A percentile compares a stretch with the other conserved stretches of the same genome.
These are phyloP conservation scores for Gremmenia infestans DNA, from an alignment of 2,329 filamentous ascomycete genomes.

Conservation along the genomic window DNA sequence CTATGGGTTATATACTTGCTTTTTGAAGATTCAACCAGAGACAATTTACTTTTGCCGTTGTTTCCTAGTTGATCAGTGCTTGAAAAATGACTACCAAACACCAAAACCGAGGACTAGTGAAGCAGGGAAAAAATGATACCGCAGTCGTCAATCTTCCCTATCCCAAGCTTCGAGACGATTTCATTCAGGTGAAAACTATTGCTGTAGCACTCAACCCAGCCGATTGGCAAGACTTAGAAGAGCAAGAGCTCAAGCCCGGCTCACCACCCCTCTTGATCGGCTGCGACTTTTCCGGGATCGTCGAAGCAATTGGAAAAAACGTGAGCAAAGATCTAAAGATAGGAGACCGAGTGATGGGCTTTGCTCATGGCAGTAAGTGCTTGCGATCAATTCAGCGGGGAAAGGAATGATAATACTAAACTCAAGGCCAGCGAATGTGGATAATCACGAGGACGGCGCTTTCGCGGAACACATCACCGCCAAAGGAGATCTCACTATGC, in stretches of 20 bases:
- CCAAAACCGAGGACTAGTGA: background rate
- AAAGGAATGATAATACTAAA: background rate
- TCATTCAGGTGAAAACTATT: slow-evolving; percentile 22
- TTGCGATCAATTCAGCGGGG: background rate
- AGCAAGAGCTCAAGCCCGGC: slow-evolving; percentile 7
- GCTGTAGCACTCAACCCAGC: slow-evolving; percentile 28
- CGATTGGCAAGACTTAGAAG: slow-evolving; percentile 25
- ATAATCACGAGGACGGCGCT: slow-evolving; percentile 19
- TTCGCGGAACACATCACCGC: slow-evolving; percentile 23
- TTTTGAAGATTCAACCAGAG: background rate
- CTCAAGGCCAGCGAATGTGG: slow-evolving; percentile 7
- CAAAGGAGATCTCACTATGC: slow-evolving; percentile 37
- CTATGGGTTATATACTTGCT: background rate
- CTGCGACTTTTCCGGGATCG: slow-evolving; percentile 20
- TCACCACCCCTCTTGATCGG: slow-evolving; percentile 10
- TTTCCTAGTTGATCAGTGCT: too few species aligned
- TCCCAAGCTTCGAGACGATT: slow-evolving; percentile 14
- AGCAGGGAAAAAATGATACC: background rate
- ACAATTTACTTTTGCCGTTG: background rate
- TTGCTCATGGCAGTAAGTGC: slow-evolving; percentile 19
- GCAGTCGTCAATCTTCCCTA: background rate
- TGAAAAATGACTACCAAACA: background rate
- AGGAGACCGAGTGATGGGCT: slow-evolving; percentile 19
- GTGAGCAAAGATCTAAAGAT: slow-evolving; percentile 18
- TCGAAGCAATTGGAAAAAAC: slow-evolving; percentile 15